phyloP scores from a whole-genome alignment of 441 rosid genomes.

The Populus hybrid region DNA sequence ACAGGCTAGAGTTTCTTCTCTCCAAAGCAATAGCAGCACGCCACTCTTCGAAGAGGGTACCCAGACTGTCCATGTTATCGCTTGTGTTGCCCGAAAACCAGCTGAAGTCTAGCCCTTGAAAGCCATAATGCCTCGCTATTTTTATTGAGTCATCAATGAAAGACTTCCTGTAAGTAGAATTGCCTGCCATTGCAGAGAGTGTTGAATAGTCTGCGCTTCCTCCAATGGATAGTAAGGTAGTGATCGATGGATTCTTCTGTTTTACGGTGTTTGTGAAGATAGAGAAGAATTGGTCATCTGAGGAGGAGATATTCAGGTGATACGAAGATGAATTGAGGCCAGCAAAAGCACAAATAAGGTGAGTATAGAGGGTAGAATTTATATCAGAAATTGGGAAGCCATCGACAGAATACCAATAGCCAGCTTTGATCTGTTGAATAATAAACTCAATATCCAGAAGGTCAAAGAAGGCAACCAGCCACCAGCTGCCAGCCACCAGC shows the following conservation, averaged over 20 bases:
- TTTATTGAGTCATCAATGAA: slow-evolving; percentile 36
- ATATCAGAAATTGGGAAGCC: too few relatives aligned
- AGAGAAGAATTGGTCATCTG: too few relatives aligned
- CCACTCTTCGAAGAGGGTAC: slow-evolving; percentile 39
- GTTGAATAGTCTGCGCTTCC: neutral
- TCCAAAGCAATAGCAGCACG: slow-evolving; percentile 34
- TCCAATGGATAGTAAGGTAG: slow-evolving; percentile 28
- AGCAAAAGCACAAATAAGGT: too few relatives aligned
- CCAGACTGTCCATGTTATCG: slow-evolving; percentile 24
- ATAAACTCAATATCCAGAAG: too few relatives aligned
- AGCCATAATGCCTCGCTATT: slow-evolving; percentile 36
- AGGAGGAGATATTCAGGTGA: too few relatives aligned
- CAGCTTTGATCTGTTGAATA: too few relatives aligned
- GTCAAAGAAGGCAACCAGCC: too few relatives aligned
- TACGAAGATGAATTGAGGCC: too few relatives aligned
- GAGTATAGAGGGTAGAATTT: too few relatives aligned
- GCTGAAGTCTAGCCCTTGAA: slow-evolving; percentile 36
- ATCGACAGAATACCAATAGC: too few relatives aligned
- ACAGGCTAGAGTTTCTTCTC: slow-evolving; percentile 17
- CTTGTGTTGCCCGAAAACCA: slow-evolving; percentile 25
- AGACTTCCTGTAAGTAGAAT: slow-evolving; percentile 23
- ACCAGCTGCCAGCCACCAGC: too few relatives aligned
- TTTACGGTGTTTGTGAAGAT: slow-evolving; percentile 6
- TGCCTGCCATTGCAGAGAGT: slow-evolving; percentile 22
- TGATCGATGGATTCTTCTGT: slow-evolving; percentile 34